Conservation (phyloP, 805 yeast genomes). For the Cyberlindnera nakhonratchasimensis region DNA sequence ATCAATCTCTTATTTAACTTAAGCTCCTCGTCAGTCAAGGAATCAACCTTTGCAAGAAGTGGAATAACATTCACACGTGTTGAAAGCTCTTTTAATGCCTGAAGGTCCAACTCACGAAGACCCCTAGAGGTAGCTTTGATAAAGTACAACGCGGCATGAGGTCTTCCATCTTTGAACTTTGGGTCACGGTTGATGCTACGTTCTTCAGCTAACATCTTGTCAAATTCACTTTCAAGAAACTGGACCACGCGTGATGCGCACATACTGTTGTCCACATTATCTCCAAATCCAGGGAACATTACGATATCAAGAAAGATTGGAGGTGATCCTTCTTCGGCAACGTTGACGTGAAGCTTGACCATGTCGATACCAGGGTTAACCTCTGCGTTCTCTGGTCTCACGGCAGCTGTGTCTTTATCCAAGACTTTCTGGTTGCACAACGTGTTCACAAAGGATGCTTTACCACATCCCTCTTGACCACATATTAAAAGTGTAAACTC, state of each 20-base stretch:
- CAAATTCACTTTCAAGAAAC: constrained; percentile 69
- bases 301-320: constrained; percentile 54
- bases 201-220: constrained; percentile 69
- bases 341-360: constrained; percentile 47
- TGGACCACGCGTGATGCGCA: constrained; percentile 48
- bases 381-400: constrained; percentile 34
- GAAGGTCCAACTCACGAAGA: constrained; percentile 67
- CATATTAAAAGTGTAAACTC: constrained; percentile 65
- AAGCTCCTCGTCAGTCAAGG: constrained; percentile 65
- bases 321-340: constrained; percentile 55
- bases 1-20: constrained; percentile 49
- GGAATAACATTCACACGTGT: constrained; percentile 81
- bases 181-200: constrained; percentile 71
- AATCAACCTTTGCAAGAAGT: constrained; percentile 75
- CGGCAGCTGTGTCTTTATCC: constrained; percentile 19
- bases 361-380: constrained; percentile 38
- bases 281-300: constrained; percentile 78
- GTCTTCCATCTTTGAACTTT: constrained; percentile 65
- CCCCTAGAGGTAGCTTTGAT: constrained; percentile 68
- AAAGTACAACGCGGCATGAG: constrained; percentile 76
- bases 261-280: constrained; percentile 59
- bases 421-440: constrained; percentile 52
- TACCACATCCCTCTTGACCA: constrained; percentile 74
- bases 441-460: constrained; percentile 68
- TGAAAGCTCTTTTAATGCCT: constrained; percentile 65